Evolutionary conservation across 2,329 filamentous ascomycete species (phyloP).

Genomic region (Orbilia quercus): DNA sequence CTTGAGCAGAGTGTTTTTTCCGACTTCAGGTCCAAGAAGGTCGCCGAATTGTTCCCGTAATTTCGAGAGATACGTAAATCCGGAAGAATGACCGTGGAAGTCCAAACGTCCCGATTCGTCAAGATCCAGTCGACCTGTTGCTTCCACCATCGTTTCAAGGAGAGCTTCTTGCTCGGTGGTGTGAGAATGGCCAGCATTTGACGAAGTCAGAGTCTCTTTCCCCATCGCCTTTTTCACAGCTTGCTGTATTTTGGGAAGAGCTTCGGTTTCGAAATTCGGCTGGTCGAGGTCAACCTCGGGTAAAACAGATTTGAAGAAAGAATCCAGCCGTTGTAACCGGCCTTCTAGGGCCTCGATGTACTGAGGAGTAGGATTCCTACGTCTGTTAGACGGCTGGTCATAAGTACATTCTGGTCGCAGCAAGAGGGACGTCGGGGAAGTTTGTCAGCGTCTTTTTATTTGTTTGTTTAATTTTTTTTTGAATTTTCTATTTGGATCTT

Average conservation of each 20-base stretch:
- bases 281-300: conserved; percentile 88
- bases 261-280: conserved; percentile 78
- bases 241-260: conserved; percentile 60
- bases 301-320: conserved; percentile 79
- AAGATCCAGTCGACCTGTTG: conserved; percentile 88
- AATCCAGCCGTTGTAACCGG: conserved; percentile 83
- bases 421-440: neutral
- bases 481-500: conserved; percentile 13
- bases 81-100: conserved; percentile 93
- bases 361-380: conserved; percentile 89
- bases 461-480: conserved; percentile 2
- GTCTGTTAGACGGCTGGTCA: conserved; percentile 90
- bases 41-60: conserved; percentile 89
- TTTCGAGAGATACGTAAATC: conserved; percentile 84
- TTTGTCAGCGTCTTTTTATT: conserved; percentile 25
- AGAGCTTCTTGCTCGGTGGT: conserved; percentile 74
- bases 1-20: conserved; percentile 63
- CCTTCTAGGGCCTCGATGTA: conserved; percentile 91
- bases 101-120: conserved; percentile 93
- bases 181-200: conserved; percentile 59
- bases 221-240: conserved; percentile 51
- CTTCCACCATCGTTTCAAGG: conserved; percentile 93
- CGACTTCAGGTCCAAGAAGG: conserved; percentile 73
- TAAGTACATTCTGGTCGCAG: conserved; percentile 82
- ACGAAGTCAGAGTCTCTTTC: conserved; percentile 56